Conservation (phyloP, 768 basidiomycete species). For the Collybia mongolica region DNA sequence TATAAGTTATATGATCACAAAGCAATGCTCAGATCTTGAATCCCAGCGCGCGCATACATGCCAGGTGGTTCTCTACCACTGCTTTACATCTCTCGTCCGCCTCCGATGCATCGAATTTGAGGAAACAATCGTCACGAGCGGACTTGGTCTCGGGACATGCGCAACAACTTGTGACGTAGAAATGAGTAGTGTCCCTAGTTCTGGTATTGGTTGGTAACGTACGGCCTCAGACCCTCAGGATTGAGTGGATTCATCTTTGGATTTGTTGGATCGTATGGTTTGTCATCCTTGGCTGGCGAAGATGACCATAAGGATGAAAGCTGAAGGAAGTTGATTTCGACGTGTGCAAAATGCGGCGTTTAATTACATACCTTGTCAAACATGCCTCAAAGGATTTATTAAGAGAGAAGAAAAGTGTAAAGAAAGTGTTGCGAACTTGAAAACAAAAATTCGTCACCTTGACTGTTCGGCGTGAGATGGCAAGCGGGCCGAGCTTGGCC, state of each 20-base stretch:
- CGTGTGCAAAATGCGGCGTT: not conserved
- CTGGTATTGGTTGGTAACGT: constrained; percentile 25
- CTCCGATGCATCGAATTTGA: constrained; percentile 62
- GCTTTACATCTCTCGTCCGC: constrained; percentile 81
- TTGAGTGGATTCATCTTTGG: constrained; percentile 87
- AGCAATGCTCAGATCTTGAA: constrained; percentile 65
- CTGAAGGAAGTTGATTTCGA: constrained; percentile 22
- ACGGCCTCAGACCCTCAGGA: constrained; percentile 96
- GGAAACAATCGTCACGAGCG: constrained; percentile 92
- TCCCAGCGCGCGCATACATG: constrained; percentile 89
- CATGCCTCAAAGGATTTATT: constrained; percentile 25
- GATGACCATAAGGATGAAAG: constrained; percentile 58
- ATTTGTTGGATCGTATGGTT: constrained; percentile 68
- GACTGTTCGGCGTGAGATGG: too few relatives aligned
- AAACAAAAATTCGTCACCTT: too few relatives aligned
- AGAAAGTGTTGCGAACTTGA: too few relatives aligned
- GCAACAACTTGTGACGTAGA: constrained; percentile 68
- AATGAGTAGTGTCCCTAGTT: not conserved
- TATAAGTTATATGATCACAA: not conserved
- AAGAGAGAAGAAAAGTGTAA: too few relatives aligned
- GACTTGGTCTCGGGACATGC: constrained; percentile 94
- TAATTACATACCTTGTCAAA: constrained; percentile 35
- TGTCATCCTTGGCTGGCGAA: constrained; percentile 23
- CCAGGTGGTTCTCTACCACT: constrained; percentile 75
- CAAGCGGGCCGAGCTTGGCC: too few relatives aligned